phyloP scores from a whole-genome alignment of 2,329 filamentous ascomycete genomes.

The Zasmidium cellare region DNA sequence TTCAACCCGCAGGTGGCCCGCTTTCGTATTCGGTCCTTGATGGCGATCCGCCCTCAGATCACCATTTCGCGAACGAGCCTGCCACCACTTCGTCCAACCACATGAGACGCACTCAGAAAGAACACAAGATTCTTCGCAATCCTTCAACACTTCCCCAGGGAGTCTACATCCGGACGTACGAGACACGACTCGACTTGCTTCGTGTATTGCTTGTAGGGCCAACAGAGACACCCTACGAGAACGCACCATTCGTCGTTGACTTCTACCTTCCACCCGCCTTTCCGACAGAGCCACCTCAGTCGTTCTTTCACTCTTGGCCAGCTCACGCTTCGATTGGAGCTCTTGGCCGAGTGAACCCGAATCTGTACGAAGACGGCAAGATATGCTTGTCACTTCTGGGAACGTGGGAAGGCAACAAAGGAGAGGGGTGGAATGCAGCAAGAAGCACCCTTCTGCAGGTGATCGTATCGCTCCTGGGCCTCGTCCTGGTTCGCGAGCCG shows the following conservation, averaged over 20 bases:
- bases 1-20: constrained; percentile 10
- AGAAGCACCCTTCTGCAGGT: constrained; percentile 58
- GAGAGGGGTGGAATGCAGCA: constrained; percentile 55
- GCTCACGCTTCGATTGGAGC: constrained; percentile 31
- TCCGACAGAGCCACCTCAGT: constrained; percentile 54
- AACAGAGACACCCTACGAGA: constrained; percentile 60
- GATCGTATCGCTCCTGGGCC: constrained; percentile 29
- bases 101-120: constrained; percentile 56
- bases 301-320: constrained; percentile 61
- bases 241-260: constrained; percentile 63
- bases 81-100: constrained; percentile 31
- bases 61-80: constrained; percentile 40
- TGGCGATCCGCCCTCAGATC: constrained; percentile 41
- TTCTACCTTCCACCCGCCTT: constrained; percentile 53
- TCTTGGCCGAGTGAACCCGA: constrained; percentile 53
- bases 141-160: constrained; percentile 51
- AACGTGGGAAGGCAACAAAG: constrained; percentile 59
- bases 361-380: constrained; percentile 63
- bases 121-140: constrained; percentile 57
- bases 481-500: constrained; percentile 55
- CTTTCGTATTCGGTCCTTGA: constrained; percentile 41
- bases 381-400: constrained; percentile 61
- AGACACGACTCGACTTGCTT: constrained; percentile 58
- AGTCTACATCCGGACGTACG: constrained; percentile 62
- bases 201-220: constrained; percentile 61